Percentiles rank a stretch among this genome's conserved stretches.
Conservation (phyloP, 208 protist genomes). For the Porcisia hertigi region DNA sequence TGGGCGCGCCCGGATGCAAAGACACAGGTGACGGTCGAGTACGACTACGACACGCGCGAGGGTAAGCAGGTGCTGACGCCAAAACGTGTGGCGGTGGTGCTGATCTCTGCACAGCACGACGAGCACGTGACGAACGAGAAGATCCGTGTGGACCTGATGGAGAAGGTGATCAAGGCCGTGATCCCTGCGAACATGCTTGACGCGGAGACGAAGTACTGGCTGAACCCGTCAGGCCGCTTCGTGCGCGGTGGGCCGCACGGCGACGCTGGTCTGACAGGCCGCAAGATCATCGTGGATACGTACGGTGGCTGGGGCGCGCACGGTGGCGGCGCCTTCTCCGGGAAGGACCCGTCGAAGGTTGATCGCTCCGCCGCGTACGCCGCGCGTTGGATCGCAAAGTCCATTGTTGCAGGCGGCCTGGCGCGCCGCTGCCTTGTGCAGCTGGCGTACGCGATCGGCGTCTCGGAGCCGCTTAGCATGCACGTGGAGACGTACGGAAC, state of each 20-base stretch:
- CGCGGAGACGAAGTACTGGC: constrained; percentile 96
- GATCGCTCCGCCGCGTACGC: constrained; percentile 99
- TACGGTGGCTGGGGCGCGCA: constrained; percentile 99
- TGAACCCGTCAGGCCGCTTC: constrained; percentile 99
- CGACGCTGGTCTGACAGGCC: constrained; percentile 99
- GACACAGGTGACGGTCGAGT: constrained; percentile 99
- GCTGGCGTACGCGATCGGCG: constrained; percentile 99
- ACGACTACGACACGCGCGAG: constrained; percentile 92
- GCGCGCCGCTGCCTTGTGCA: constrained; percentile 96
- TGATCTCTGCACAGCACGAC: constrained; percentile 99
- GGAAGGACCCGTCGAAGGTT: constrained; percentile 99
- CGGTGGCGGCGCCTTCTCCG: constrained; percentile 99
- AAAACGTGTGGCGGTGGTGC: constrained; percentile 96
- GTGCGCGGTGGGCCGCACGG: constrained; percentile 99
- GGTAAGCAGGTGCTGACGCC: constrained; percentile 90
- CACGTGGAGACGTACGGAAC: constrained; percentile 99
- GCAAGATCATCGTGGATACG: constrained; percentile 99
- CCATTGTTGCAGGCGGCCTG: constrained; percentile 95
- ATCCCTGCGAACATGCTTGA: constrained; percentile 95
- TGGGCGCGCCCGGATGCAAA: constrained; percentile 99
- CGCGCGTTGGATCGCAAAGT: constrained; percentile 99
- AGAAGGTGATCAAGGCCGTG: constrained; percentile 95
- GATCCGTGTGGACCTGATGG: constrained; percentile 92
- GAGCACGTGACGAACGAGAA: constrained; percentile 94
- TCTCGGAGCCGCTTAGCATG: constrained; percentile 97